Base-by-base conservation (phyloP, 768 basidiomycete genomes). In the Clitopilus passeckerianus region DNA sequence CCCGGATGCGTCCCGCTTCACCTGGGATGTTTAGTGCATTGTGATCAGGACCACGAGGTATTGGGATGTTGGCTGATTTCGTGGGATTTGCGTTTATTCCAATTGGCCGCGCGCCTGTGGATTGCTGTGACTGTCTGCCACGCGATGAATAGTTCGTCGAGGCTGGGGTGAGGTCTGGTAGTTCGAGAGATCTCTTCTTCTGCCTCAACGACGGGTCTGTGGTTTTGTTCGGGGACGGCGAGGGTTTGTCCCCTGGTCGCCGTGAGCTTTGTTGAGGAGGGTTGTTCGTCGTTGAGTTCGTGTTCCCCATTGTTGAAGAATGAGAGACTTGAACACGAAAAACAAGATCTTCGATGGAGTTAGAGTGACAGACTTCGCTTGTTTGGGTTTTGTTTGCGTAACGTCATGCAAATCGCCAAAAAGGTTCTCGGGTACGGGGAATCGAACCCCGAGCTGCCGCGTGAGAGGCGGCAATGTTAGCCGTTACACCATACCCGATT, bases 121-220 rank as follows among this genome's bases (percentile, higher is more conserved):
- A 41, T 10, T 12, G 65, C 61, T 33, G 68, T 50, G 46, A 63
- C 43, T 46, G 57, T 12, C 64, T 59, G 5, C 64, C 59, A 1
- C 65, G 54, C 0, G 61, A 50, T 9, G 56, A 60, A 7, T 70
- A 64, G 1, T 74, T 67, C 6, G 79, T 67, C 2, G 72, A 73
- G 16, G 74, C 77, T 50, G 20, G n/a, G 5, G 46, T 50, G 34
- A 91, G 84, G 75, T 90, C 89, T 57, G 89, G 89, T 23, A 91
- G 78, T 68, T 91, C 87, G 18, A 91, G 82, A 0, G 86, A 88
- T 68, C 80, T 84, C 73, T 88, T 89, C 78, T 86, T 90, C 20
- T 77, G 76, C 41, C 86, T 78, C 59, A 90, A 73, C 46, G 87
- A 87, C 33, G 77, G 76, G 70, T 89, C 86, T 0, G 85, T 77